Evolutionary conservation across 148 eudicot species (phyloP).

Genomic region (Chenopodium berlandieri): DNA sequence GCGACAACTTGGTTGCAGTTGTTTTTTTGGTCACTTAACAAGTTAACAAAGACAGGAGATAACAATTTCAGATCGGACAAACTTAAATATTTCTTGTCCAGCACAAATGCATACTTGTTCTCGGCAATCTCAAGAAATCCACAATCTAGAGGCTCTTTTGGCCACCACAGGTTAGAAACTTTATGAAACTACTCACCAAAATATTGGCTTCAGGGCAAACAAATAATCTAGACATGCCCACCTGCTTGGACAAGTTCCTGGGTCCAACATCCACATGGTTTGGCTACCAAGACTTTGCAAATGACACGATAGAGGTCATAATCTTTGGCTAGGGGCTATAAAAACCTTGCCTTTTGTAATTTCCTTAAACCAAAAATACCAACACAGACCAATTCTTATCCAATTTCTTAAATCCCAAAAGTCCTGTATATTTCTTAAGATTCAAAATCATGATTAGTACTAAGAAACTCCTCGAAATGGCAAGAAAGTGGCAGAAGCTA

Average conservation of each 20-base stretch:
- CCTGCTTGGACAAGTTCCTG: background rate
- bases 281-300: background rate
- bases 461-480: constrained; percentile 28
- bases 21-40: too few species aligned
- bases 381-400: background rate
- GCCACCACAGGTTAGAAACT: too few species aligned
- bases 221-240: background rate
- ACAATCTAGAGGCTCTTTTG: too few species aligned
- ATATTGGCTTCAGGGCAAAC: too few species aligned
- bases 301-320: background rate
- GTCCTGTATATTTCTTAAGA: background rate
- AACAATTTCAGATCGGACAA: too few species aligned
- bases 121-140: too few species aligned
- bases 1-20: too few species aligned
- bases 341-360: background rate
- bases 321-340: background rate
- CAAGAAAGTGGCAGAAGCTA: constrained; percentile 28
- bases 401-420: background rate
- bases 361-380: background rate
- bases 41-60: too few species aligned
- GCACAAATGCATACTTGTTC: too few species aligned
- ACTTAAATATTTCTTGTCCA: too few species aligned
- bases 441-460: constrained; percentile 26
- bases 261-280: constrained; percentile 14
- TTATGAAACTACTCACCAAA: too few species aligned